Base-by-base conservation (phyloP, 106 monocot species). In the Acorus gramineus region DNA sequence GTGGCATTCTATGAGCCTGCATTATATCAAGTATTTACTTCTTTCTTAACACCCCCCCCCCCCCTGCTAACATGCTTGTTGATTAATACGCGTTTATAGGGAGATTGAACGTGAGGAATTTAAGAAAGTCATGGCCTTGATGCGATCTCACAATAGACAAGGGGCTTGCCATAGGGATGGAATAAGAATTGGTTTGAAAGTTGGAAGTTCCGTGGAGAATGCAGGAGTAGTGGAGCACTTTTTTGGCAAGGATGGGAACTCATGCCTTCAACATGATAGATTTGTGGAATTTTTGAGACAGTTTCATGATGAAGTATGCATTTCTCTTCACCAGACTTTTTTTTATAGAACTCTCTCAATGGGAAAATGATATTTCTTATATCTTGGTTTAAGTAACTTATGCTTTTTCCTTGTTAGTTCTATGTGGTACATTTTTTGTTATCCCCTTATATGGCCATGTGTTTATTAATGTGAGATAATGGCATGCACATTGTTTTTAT, bases 61-160 rank as follows among this genome's bases (percentile, higher is more conserved):
- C 11, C 8, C 8, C 61, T 46, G 11, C 47, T 47, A 7, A 7
- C 2, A 6, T 43, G 11, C 10, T 47, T 44, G 46, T 56, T 59
- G 50, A 51, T 47, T 54, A 28, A 2, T 43, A 10, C 48, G 6
- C 8, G 44, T 73, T 82, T 56, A 71, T 84, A 98, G 98, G 52
- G 81, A 85, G 74, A 98, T 92, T 69, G 88, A 84, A 13, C 72
- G 56, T 52, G 88, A 88, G 57, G 98, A 98, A 57, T 98, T 98
- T 63, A 98, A 89, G 69, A 91, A 89, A 64, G 88, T 98, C 64
- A 98, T 98, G 98, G 60, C 79, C 42, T 73, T 85, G 62, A 92
- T 98, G 98, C 73, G 85, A 2, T 79, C 83, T 60, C 72, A 73
- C 62, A 92, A 88, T 78, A 88, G 98, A 73, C 98, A 88, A 74